Conservation (phyloP, 331 rosid genomes). For the Phaseolus coccineus region DNA sequence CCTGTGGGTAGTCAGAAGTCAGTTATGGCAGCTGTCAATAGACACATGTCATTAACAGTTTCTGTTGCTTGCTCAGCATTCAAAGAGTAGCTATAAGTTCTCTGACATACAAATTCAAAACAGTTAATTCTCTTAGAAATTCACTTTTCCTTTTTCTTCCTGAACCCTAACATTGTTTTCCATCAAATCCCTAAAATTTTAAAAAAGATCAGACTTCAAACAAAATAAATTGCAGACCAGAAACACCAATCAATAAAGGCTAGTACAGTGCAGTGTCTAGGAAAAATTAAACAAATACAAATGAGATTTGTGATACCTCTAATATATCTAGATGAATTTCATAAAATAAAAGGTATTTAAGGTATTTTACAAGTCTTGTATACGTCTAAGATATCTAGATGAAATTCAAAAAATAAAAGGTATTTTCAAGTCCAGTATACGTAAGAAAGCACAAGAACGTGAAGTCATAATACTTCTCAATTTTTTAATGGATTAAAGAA, state of each 20-base stretch:
- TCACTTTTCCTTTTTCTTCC: too few species aligned
- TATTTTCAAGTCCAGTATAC: background rate
- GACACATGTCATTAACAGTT: too few species aligned
- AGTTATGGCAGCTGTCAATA: too few species aligned
- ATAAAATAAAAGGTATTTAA: background rate
- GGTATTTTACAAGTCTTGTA: background rate
- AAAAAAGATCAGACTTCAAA: background rate
- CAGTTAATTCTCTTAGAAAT: too few species aligned
- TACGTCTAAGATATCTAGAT: background rate
- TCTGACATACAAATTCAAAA: too few species aligned
- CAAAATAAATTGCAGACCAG: background rate
- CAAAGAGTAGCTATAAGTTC: too few species aligned
- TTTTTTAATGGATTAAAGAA: conserved; percentile 1
- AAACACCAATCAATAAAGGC: background rate
- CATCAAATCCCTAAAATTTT: background rate
- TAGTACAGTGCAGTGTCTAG: background rate
- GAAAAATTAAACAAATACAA: background rate
- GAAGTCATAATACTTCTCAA: background rate
- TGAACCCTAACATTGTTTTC: background rate
- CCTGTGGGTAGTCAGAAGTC: background rate
- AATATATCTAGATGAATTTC: background rate
- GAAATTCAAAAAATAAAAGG: background rate
- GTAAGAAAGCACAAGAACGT: background rate
- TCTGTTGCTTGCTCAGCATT: too few species aligned
- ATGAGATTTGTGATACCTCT: background rate